These are phyloP conservation scores for Entelexis paramagnoliae DNA, from an alignment of 1,139 yeast species.

Conservation along the genomic window DNA sequence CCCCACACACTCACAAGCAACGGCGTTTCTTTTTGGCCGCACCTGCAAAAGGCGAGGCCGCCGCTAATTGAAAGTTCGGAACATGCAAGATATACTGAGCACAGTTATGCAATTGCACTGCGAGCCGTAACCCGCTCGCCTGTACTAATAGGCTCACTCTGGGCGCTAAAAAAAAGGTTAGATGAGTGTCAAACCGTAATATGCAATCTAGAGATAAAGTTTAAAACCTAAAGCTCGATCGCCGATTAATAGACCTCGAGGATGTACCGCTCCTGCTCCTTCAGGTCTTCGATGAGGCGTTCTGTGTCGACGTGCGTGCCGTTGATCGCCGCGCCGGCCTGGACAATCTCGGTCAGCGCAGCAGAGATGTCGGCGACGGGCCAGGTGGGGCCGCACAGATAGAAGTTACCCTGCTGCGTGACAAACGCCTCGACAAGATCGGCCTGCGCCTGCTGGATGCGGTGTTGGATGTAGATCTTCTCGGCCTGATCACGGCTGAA, in stretches of 20 bases:
- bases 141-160: too few relatives aligned
- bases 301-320: constrained; percentile 65
- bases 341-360: constrained; percentile 73
- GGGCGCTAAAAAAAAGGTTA: too few relatives aligned
- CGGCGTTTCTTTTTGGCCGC: too few relatives aligned
- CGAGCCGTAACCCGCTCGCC: too few relatives aligned
- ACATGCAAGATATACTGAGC: too few relatives aligned
- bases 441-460: constrained; percentile 65
- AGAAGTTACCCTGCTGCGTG: constrained; percentile 73
- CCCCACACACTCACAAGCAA: too few relatives aligned
- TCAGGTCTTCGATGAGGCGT: constrained; percentile 81
- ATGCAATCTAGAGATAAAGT: too few relatives aligned
- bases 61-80: too few relatives aligned
- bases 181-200: too few relatives aligned
- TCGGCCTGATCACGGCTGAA: constrained; percentile 95
- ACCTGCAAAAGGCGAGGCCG: too few relatives aligned
- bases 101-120: too few relatives aligned
- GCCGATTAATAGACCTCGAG: constrained; percentile 68
- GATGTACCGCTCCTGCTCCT: constrained; percentile 85
- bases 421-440: constrained; percentile 73
- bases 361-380: constrained; percentile 96
- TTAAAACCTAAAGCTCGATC: not conserved
- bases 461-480: constrained; percentile 91
- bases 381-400: constrained; percentile 99
- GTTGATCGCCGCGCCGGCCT: constrained; percentile 55